Percentiles rank a stretch among this genome's conserved stretches.
Evolutionary conservation across 2,329 filamentous ascomycete species (phyloP).

Genomic region (Periglandula ipomoeae): DNA sequence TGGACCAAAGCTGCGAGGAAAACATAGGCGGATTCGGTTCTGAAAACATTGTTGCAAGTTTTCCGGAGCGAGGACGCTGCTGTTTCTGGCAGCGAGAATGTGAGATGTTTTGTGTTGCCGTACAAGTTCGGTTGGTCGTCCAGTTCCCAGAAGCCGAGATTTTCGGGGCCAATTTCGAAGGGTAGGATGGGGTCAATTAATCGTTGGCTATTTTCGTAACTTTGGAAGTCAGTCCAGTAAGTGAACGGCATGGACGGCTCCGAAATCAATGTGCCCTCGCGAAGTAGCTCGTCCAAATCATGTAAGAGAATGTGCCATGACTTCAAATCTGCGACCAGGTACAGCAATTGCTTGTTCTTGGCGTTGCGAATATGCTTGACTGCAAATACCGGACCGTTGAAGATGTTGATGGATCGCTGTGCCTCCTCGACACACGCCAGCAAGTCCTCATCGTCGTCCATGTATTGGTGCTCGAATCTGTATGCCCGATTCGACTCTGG

Average conservation of each 20-base stretch:
- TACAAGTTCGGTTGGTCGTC: constrained; percentile 33
- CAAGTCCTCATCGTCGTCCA: constrained; percentile 32
- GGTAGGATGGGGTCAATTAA: constrained; percentile 24
- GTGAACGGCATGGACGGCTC: constrained; percentile 37
- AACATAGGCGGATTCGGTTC: constrained; percentile 43
- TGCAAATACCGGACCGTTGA: constrained; percentile 40
- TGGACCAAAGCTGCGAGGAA: constrained; percentile 45
- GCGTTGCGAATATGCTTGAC: constrained; percentile 37
- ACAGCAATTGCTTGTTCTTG: constrained; percentile 37
- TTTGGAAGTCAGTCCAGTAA: constrained; percentile 39
- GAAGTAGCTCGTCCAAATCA: constrained; percentile 40
- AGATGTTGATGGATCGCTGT: constrained; percentile 37
- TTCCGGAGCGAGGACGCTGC: constrained; percentile 33
- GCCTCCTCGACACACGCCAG: constrained; percentile 29
- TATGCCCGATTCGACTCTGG: constrained; percentile 33
- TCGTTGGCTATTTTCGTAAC: constrained; percentile 24
- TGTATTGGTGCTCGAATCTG: constrained; percentile 31
- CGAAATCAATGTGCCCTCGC: constrained; percentile 33
- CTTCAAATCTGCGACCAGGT: constrained; percentile 37
- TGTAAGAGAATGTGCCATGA: constrained; percentile 42
- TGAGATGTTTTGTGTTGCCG: constrained; percentile 29
- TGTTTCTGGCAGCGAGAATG: constrained; percentile 34
- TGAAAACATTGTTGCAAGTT: constrained; percentile 35
- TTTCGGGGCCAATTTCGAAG: constrained; percentile 28
- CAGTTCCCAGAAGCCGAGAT: constrained; percentile 40